Evolutionary conservation across 768 basidiomycete species (phyloP).

Genomic region (Suillus plorans): DNA sequence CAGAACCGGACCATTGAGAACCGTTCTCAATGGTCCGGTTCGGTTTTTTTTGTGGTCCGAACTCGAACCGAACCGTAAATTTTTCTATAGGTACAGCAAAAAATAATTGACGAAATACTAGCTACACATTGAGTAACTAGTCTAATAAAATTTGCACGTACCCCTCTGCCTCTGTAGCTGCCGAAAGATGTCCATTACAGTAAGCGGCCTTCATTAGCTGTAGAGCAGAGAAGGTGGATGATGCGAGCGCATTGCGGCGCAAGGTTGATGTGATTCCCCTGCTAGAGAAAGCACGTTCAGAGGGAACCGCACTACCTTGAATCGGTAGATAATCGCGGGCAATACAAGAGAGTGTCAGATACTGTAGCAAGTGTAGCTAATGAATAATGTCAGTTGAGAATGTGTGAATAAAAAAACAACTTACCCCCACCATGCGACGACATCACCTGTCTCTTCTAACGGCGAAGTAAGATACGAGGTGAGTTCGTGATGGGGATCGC

Average conservation of each 20-base stretch:
- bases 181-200: conserved; percentile 24
- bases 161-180: conserved; percentile 13
- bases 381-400: neutral
- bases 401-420: neutral
- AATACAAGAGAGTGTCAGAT: conserved; percentile 16
- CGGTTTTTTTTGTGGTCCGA: neutral
- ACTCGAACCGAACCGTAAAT: neutral
- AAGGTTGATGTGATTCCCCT: conserved; percentile 24
- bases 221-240: conserved; percentile 23
- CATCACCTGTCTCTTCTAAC: neutral
- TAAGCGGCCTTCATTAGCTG: conserved; percentile 27
- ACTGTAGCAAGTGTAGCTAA: conserved; percentile 15
- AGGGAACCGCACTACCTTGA: conserved; percentile 15
- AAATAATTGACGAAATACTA: neutral
- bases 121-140: too few relatives aligned
- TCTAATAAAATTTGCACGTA: too few relatives aligned
- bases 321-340: conserved; percentile 10
- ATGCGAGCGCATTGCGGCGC: conserved; percentile 18
- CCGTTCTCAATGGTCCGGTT: too few relatives aligned
- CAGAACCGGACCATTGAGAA: too few relatives aligned
- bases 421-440: conserved; percentile 1
- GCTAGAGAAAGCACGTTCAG: conserved; percentile 29
- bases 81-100: neutral
- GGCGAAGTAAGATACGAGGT: conserved; percentile 2
- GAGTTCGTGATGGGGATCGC: conserved; percentile 2